Evolutionary conservation across 306 rosid species (phyloP).

Genomic region (Begonia peltatifolia): DNA sequence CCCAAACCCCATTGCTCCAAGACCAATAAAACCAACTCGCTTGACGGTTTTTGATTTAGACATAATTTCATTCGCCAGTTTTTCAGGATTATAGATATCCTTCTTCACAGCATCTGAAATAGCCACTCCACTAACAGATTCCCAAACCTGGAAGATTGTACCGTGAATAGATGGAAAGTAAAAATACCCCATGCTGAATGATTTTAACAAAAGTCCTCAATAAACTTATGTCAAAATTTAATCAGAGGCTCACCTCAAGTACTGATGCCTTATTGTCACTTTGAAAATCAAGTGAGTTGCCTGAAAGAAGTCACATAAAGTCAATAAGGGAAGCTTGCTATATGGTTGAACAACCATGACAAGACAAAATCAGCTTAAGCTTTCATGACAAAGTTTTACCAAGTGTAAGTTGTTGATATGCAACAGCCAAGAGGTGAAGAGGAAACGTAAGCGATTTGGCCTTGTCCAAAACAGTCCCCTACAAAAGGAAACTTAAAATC

Average conservation of each 20-base stretch:
- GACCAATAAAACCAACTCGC: conserved; percentile 86
- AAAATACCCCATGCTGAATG: background rate
- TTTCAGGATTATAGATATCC: conserved; percentile 53
- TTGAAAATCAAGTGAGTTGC: conserved; percentile 30
- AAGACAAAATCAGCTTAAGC: background rate
- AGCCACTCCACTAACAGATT: conserved; percentile 50
- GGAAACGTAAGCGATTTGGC: conserved; percentile 78
- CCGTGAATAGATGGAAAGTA: conserved; percentile 1
- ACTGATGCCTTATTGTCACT: conserved; percentile 28
- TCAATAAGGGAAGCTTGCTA: conserved; percentile 9
- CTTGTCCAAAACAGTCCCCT: conserved; percentile 60
- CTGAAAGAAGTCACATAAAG: conserved; percentile 29
- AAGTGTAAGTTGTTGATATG: conserved; percentile 73
- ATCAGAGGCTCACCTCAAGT: conserved; percentile 34
- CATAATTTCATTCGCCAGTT: conserved; percentile 43
- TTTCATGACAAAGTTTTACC: conserved; percentile 33
- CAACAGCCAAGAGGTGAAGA: conserved; percentile 70
- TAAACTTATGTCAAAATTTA: background rate
- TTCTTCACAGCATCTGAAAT: conserved; percentile 56
- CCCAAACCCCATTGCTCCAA: conserved; percentile 99
- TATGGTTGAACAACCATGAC: conserved; percentile 9
- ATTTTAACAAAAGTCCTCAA: background rate
- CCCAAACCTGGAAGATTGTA: conserved; percentile 46
- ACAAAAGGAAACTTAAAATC: conserved; percentile 16
- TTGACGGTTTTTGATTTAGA: conserved; percentile 29